Percentiles rank a stretch among this genome's conserved stretches.
Evolutionary conservation across 2,329 filamentous ascomycete species (phyloP).

Genomic region (Zelopaecilomyces penicillatus): DNA sequence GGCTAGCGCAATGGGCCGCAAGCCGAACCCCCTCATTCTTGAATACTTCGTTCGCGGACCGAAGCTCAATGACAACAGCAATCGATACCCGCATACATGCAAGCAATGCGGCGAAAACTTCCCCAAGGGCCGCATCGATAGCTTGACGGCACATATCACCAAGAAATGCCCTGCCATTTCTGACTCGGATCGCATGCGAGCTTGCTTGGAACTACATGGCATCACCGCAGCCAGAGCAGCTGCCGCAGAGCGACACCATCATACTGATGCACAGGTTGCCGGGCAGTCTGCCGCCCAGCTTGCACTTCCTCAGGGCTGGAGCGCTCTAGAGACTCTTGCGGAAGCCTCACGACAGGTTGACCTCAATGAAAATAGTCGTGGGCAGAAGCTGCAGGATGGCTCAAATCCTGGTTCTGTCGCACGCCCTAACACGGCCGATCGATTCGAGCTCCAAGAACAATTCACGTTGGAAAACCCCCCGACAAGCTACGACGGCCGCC

Average conservation of each 20-base stretch:
- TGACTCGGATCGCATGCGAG: slow-evolving; percentile 65
- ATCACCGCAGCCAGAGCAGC: slow-evolving; percentile 43
- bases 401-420: slow-evolving; percentile 19
- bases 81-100: slow-evolving; percentile 87
- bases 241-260: slow-evolving; percentile 22
- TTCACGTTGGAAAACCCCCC: slow-evolving; percentile 51
- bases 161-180: slow-evolving; percentile 80
- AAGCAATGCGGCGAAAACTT: slow-evolving; percentile 83
- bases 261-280: slow-evolving; percentile 17
- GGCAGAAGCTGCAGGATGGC: slow-evolving; percentile 29
- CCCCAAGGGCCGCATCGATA: slow-evolving; percentile 81
- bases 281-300: slow-evolving; percentile 20
- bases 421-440: slow-evolving; percentile 18
- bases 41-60: slow-evolving; percentile 81
- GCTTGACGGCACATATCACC: slow-evolving; percentile 69
- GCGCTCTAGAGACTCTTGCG: slow-evolving; percentile 75
- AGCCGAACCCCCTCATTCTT: slow-evolving; percentile 75
- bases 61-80: slow-evolving; percentile 83
- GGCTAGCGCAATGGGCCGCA: slow-evolving; percentile 60
- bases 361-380: slow-evolving; percentile 51
- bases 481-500: slow-evolving; percentile 35
- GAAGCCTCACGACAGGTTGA: slow-evolving; percentile 80
- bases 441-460: slow-evolving; percentile 50
- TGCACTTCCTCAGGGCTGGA: slow-evolving; percentile 54
- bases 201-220: slow-evolving; percentile 63